A percentile compares a stretch with the other conserved stretches of the same genome.
phyloP scores from a whole-genome alignment of 2,329 filamentous ascomycete species.

The Pseudocercospora vitis region DNA sequence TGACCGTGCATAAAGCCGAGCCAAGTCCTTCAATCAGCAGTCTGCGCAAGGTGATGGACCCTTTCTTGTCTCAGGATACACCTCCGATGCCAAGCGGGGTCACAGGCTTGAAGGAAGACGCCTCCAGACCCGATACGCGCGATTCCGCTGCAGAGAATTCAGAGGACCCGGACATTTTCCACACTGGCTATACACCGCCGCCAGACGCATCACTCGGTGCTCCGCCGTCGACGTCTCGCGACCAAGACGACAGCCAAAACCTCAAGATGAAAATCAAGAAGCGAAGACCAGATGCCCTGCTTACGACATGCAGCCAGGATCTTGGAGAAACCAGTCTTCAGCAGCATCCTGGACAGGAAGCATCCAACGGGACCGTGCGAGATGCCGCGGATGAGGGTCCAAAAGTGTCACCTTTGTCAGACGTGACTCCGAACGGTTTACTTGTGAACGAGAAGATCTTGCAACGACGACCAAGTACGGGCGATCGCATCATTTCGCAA shows the following conservation, averaged over 20 bases:
- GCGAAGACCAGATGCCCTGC: conserved; percentile 25
- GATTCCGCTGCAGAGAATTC: conserved; percentile 31
- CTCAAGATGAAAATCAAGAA: conserved; percentile 45
- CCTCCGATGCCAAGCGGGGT: conserved; percentile 8
- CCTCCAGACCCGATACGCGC: conserved; percentile 33
- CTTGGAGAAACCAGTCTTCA: conserved; percentile 57
- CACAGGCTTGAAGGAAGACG: conserved; percentile 13
- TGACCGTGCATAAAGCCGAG: conserved; percentile 50
- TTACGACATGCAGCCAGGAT: conserved; percentile 43
- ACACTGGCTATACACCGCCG: conserved; percentile 72
- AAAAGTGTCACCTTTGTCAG: conserved; percentile 32
- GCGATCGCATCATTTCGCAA: conserved; percentile 32
- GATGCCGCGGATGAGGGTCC: conserved; percentile 23
- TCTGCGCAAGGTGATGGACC: conserved; percentile 81
- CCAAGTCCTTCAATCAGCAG: conserved; percentile 66
- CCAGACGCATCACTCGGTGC: conserved; percentile 67
- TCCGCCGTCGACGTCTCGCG: conserved; percentile 28
- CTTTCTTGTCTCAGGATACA: conserved; percentile 59
- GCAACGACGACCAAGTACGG: conserved; percentile 33
- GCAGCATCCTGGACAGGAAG: conserved; percentile 44
- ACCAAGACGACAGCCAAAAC: conserved; percentile 38
- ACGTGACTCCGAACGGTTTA: conserved; percentile 16
- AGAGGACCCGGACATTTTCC: conserved; percentile 62
- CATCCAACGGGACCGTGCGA: conserved; percentile 26
- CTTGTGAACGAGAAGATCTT: conserved; percentile 7